phyloP scores from a whole-genome alignment of 2,329 filamentous ascomycete species.

The Sporothrix dimorphospora region DNA sequence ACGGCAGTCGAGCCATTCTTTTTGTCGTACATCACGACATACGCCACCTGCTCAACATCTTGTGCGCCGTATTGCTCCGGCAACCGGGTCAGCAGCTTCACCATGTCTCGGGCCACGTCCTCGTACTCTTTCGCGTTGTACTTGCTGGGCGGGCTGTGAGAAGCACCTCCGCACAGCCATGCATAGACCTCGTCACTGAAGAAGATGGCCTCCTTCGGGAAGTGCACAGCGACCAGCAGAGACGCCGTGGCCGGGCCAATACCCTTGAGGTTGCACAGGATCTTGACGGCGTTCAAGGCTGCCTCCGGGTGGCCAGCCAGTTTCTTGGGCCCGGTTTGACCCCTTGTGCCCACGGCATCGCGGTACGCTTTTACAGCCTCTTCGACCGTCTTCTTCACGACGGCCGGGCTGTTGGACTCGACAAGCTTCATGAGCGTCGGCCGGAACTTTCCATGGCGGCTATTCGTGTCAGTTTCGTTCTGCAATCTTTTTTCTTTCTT shows the following conservation, averaged over 20 bases:
- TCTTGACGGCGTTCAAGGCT: conserved; percentile 51
- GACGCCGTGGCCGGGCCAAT: conserved; percentile 81
- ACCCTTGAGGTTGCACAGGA: conserved; percentile 66
- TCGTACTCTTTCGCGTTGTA: conserved; percentile 73
- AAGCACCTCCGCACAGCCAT: conserved; percentile 65
- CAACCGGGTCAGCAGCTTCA: conserved; percentile 52
- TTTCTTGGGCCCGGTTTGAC: conserved; percentile 49
- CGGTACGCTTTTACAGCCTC: conserved; percentile 49
- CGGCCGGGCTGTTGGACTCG: conserved; percentile 59
- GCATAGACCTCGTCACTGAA: conserved; percentile 80
- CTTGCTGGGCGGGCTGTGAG: conserved; percentile 58
- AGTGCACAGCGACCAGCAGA: conserved; percentile 68
- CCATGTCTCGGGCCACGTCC: conserved; percentile 52
- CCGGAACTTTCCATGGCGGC: conserved; percentile 64
- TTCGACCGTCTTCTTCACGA: conserved; percentile 53
- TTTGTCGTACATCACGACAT: conserved; percentile 57
- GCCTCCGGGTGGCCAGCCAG: conserved; percentile 32
- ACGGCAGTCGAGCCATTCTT: neutral
- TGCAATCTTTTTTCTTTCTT: no score
- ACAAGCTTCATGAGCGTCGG: conserved; percentile 64
- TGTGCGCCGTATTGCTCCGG: conserved; percentile 44
- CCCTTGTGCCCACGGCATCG: conserved; percentile 31
- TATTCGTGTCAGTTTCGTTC: conserved; percentile 21
- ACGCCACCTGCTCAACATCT: conserved; percentile 71
- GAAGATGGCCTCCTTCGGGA: conserved; percentile 65